Conservation (phyloP, 176 grass and related monocot species). For the Oryza coarctata region DNA sequence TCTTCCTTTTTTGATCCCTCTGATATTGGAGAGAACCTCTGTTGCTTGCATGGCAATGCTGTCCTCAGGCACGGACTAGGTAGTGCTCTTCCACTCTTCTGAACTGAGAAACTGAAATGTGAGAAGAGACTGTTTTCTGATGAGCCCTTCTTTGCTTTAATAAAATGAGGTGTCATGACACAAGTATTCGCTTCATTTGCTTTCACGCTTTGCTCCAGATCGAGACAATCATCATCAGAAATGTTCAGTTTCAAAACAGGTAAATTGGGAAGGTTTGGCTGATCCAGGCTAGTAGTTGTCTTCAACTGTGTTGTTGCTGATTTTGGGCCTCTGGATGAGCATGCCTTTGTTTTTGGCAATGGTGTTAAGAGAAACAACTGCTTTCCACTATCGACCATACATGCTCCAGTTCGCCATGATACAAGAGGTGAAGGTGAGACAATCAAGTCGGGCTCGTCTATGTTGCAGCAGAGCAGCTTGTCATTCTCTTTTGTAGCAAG, state of each 20-base stretch:
- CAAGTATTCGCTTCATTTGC: conserved; percentile 27
- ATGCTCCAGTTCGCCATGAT: conserved; percentile 67
- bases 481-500: conserved; percentile 27
- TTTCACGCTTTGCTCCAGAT: conserved; percentile 29
- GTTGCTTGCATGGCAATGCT: conserved; percentile 36
- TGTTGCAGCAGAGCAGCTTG: conserved; percentile 23
- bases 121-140: conserved; percentile 20
- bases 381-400: conserved; percentile 66
- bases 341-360: conserved; percentile 51
- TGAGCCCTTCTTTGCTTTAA: conserved; percentile 23
- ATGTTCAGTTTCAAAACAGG: conserved; percentile 45
- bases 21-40: conserved; percentile 44
- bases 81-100: conserved; percentile 41
- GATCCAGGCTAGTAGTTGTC: conserved; percentile 8
- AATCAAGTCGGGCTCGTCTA: conserved; percentile 47
- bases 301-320: conserved; percentile 41
- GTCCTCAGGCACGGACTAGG: conserved; percentile 41
- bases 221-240: conserved; percentile 15
- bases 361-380: conserved; percentile 90
- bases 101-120: conserved; percentile 42
- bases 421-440: conserved; percentile 96
- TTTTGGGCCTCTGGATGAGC: conserved; percentile 37
- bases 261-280: conserved; percentile 34
- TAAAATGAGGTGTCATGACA: conserved; percentile 17
- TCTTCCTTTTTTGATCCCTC: conserved; percentile 45